Conservation (phyloP, 257 asterid genomes). For the Schizonepeta tenuifolia region DNA sequence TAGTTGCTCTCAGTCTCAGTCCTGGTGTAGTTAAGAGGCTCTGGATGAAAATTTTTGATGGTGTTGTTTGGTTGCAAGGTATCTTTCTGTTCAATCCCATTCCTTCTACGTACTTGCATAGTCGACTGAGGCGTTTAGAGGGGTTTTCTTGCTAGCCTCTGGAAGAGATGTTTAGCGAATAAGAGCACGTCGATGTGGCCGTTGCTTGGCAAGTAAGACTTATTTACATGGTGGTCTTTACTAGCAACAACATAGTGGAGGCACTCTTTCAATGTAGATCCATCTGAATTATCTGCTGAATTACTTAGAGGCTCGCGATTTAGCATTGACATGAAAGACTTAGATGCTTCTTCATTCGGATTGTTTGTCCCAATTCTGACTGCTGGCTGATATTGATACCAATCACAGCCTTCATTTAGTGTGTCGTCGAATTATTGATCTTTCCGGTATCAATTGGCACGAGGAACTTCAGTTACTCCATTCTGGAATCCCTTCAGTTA, state of each 20-base stretch:
- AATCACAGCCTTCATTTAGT: background rate
- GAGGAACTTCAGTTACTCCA: background rate
- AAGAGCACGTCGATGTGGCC: background rate
- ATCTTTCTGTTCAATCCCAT: background rate
- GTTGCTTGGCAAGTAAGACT: background rate
- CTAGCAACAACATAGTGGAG: background rate
- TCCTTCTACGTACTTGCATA: background rate
- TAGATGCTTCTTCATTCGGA: background rate
- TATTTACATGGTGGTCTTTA: background rate
- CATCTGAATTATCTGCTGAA: background rate
- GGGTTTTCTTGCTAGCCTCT: conserved; percentile 1
- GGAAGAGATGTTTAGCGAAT: conserved; percentile 1
- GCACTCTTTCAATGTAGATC: background rate
- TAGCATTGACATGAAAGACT: background rate
- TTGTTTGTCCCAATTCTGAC: background rate
- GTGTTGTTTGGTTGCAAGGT: background rate
- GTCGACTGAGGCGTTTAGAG: background rate
- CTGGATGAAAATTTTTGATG: background rate
- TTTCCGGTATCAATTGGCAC: conserved; percentile 7
- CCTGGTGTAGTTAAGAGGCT: background rate
- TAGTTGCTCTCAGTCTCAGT: background rate
- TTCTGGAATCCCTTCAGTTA: background rate
- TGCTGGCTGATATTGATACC: conserved; percentile 1
- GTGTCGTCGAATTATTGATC: background rate
- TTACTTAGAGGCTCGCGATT: background rate